Evolutionary conservation across 2,329 filamentous ascomycete species (phyloP), one percentile per base, ranked within the genome.

Genomic region (Ampelomyces quisqualis): DNA sequence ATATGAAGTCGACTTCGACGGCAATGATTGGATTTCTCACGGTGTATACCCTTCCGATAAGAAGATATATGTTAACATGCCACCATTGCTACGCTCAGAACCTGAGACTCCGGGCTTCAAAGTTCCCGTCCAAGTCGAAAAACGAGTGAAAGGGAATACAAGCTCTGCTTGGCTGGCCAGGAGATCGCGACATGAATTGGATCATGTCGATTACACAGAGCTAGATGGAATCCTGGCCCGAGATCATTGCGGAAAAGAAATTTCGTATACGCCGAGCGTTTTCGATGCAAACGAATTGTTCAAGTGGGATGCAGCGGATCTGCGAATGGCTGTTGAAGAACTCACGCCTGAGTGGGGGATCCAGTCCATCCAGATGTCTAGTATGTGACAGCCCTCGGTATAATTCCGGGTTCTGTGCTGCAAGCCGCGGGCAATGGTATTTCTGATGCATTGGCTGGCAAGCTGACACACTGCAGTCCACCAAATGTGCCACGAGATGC

Each of bases 401-500:
- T 7, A 3, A n/a, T n/a, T 27, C 7, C n/a, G n/a, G n/a, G n/a
- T n/a, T n/a, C n/a, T n/a, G n/a, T n/a, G n/a, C n/a, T n/a, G n/a
- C n/a, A n/a, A n/a, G n/a, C n/a, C n/a, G n/a, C n/a, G n/a, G n/a
- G n/a, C n/a, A n/a, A n/a, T n/a, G n/a, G 14, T 18, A 6, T 17
- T 31, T 17, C 18, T 2, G 3, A 6, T 24, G 9, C 6, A 24
- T 7, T 3, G 22, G 6, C 3, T 10, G 9, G 13, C 14, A 26
- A 30, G 37, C 52, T 57, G 11, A 57, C 28, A 13, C 5, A 15
- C 18, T 2, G 57, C 60, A 53, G 69, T 86, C 15, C 76, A 78
- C 47, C 82, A 88, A 69, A 85, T 86, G 74, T 76, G 77, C 40
- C 85, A 89, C 62, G 72, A 73, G 31, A 73, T 89, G 22, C 77